Evolutionary conservation across 805 yeast species (phyloP).

Genomic region (Metschnikowia borealis): DNA sequence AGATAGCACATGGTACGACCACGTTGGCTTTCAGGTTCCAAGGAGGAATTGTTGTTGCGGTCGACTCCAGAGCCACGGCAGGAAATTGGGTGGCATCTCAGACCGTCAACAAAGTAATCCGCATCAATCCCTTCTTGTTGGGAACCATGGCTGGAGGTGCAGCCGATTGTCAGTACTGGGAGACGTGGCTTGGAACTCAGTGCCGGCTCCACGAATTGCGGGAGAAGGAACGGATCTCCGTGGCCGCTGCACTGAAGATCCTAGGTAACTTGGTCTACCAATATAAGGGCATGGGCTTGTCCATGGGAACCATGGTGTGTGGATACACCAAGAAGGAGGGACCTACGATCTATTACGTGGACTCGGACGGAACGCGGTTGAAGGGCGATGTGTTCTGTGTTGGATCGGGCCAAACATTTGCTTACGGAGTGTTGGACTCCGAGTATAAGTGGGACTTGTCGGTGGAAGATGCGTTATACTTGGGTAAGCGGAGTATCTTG

Average conservation of each 20-base stretch:
- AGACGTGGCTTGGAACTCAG: constrained; percentile 96
- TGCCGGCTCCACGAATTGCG: constrained; percentile 92
- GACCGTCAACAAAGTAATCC: constrained; percentile 95
- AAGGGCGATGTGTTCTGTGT: constrained; percentile 95
- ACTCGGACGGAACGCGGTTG: constrained; percentile 93
- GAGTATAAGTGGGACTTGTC: constrained; percentile 88
- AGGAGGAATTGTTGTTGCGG: constrained; percentile 95
- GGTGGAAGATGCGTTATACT: constrained; percentile 88
- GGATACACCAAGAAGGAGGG: constrained; percentile 95
- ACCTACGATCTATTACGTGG: constrained; percentile 93
- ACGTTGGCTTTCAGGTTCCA: constrained; percentile 94
- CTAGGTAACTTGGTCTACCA: constrained; percentile 84
- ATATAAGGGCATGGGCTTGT: constrained; percentile 96
- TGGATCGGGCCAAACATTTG: constrained; percentile 98
- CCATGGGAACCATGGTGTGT: constrained; percentile 99
- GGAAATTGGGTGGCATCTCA: constrained; percentile 98
- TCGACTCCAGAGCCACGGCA: constrained; percentile 96
- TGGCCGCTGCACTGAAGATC: constrained; percentile 95
- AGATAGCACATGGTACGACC: constrained; percentile 98
- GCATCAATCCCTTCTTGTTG: constrained; percentile 88
- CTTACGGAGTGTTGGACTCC: constrained; percentile 95
- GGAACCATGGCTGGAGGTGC: constrained; percentile 99
- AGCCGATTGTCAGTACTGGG: constrained; percentile 99
- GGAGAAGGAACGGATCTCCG: constrained; percentile 91
- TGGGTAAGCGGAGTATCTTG: constrained; percentile 91